Evolutionary conservation across 1,284 basidiomycete genomes (phyloP).

Genomic region (Ustilago hordei): DNA sequence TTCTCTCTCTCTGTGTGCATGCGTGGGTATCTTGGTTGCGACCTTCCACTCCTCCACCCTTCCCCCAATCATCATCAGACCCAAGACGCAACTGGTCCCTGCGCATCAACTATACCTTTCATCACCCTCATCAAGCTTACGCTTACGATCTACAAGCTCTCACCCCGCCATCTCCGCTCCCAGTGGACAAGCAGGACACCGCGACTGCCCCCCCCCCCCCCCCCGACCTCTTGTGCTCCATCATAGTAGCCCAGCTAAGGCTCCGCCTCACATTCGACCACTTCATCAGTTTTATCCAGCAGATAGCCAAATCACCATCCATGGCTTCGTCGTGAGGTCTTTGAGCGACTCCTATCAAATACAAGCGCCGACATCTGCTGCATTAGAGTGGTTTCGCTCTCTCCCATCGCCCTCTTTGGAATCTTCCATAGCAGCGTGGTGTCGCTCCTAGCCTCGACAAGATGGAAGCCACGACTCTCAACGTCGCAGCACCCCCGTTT

Average conservation of each 20-base stretch:
- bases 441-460: background rate
- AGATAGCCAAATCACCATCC: background rate
- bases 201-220: too few relatives aligned
- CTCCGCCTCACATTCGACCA: background rate
- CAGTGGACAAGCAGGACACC: background rate
- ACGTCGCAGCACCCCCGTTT: slow-evolving; percentile 44
- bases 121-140: slow-evolving; percentile 1
- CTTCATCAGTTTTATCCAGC: background rate
- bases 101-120: slow-evolving; percentile 1
- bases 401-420: background rate
- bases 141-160: background rate
- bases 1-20: background rate
- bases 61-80: slow-evolving; percentile 5
- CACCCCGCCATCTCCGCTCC: background rate
- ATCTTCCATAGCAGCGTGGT: background rate
- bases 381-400: background rate
- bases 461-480: slow-evolving; percentile 40
- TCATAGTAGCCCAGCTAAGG: background rate
- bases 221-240: background rate
- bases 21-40: background rate
- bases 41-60: background rate
- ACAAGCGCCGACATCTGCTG: background rate
- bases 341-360: too few relatives aligned
- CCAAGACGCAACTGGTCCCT: background rate
- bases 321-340: slow-evolving; percentile 4